Conservation (phyloP, 495 filamentous ascomycete species). For the Acidiella bohemica region DNA sequence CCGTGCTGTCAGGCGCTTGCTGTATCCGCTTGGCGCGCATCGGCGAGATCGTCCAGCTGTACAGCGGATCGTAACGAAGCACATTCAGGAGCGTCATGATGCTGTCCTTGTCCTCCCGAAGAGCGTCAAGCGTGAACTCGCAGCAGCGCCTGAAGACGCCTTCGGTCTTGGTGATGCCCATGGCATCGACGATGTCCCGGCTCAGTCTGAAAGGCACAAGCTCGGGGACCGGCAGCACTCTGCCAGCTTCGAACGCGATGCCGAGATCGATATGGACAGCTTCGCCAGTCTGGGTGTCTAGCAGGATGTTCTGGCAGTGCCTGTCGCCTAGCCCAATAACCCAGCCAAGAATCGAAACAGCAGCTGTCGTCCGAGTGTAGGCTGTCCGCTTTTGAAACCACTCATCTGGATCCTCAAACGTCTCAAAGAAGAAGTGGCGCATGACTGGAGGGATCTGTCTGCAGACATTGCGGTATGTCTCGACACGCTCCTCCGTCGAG, state of each 20-base stretch:
- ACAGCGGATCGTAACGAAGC: constrained; percentile 87
- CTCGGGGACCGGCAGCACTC: constrained; percentile 83
- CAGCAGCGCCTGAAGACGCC: constrained; percentile 93
- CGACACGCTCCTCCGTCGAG: constrained; percentile 54
- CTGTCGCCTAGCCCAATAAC: constrained; percentile 90
- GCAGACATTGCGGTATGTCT: constrained; percentile 56
- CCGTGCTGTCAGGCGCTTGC: constrained; percentile 42
- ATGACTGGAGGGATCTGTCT: constrained; percentile 85
- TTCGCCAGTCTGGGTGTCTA: constrained; percentile 82
- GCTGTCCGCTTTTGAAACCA: constrained; percentile 81
- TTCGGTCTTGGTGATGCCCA: constrained; percentile 91
- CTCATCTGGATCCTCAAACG: constrained; percentile 83
- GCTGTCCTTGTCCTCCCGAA: constrained; percentile 80
- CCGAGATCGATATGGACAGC: constrained; percentile 95
- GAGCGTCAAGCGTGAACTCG: constrained; percentile 88
- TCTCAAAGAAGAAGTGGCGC: constrained; percentile 93
- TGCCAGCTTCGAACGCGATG: constrained; percentile 90
- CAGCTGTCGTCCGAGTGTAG: constrained; percentile 84
- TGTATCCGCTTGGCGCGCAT: constrained; percentile 68
- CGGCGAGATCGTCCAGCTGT: constrained; percentile 90
- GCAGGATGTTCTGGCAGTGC: constrained; percentile 90
- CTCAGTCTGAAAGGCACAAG: constrained; percentile 90
- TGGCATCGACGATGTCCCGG: constrained; percentile 90
- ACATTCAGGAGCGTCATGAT: constrained; percentile 98
- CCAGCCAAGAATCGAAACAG: constrained; percentile 88